Conservation (phyloP, 768 basidiomycete genomes). For the Pleurotus tuoliensis region DNA sequence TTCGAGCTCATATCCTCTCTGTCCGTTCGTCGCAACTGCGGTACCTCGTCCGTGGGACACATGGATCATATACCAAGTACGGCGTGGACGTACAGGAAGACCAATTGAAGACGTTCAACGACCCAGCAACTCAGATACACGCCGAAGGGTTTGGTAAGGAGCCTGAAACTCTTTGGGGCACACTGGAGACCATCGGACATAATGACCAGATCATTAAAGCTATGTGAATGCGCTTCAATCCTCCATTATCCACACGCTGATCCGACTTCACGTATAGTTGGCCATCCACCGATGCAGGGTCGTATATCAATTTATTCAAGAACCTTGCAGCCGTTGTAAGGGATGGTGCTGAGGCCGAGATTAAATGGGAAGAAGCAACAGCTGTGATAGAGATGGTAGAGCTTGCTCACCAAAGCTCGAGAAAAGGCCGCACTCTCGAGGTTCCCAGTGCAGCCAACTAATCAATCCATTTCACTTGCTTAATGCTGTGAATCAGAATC, state of each 20-base stretch:
- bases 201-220: conserved; percentile 40
- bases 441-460: conserved; percentile 19
- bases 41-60: conserved; percentile 67
- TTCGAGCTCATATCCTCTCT: conserved; percentile 68
- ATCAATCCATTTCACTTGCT: not conserved
- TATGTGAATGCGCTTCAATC: conserved; percentile 23
- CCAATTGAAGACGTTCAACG: conserved; percentile 56
- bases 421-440: conserved; percentile 43
- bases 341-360: conserved; percentile 44
- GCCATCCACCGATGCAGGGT: conserved; percentile 57
- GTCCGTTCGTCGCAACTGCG: conserved; percentile 63
- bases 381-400: conserved; percentile 76
- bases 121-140: conserved; percentile 38
- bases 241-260: not conserved
- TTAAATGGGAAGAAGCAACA: conserved; percentile 74
- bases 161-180: conserved; percentile 60
- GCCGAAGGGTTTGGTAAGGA: conserved; percentile 53
- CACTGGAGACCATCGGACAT: conserved; percentile 48
- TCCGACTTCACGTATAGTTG: conserved; percentile 37
- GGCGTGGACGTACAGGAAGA: conserved; percentile 81
- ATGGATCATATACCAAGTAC: conserved; percentile 69
- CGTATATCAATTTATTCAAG: conserved; percentile 58
- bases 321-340: conserved; percentile 65
- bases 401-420: conserved; percentile 62
- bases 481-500: not conserved